A percentile compares a stretch with the other conserved stretches of the same genome.
These are phyloP conservation scores for Lycium barbarum DNA, from an alignment of 257 asterid genomes.

Conservation along the genomic window DNA sequence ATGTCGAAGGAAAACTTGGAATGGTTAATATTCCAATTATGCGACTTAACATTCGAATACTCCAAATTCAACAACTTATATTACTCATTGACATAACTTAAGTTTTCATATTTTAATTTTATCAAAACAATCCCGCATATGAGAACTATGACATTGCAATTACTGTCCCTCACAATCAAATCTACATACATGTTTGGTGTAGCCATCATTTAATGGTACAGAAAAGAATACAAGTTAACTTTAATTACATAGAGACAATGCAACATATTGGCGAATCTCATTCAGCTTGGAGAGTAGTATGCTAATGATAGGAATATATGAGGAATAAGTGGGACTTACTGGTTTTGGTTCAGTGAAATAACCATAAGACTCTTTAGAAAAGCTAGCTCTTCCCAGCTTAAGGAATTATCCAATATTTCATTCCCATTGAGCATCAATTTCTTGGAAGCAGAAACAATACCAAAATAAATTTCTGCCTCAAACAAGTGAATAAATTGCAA, in stretches of 20 bases:
- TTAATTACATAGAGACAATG: background rate
- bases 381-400: slow-evolving; percentile 80
- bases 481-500: slow-evolving; percentile 27
- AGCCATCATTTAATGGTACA: background rate
- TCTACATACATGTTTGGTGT: background rate
- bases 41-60: slow-evolving; percentile 4
- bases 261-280: background rate
- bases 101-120: background rate
- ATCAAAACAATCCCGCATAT: too few relatives aligned
- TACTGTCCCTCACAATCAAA: background rate
- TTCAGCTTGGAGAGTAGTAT: background rate
- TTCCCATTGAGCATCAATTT: slow-evolving; percentile 70
- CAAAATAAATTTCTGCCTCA: slow-evolving; percentile 17
- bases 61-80: slow-evolving; percentile 1
- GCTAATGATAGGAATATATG: background rate
- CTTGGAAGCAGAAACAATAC: slow-evolving; percentile 46
- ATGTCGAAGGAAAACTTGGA: background rate
- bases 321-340: slow-evolving; percentile 49
- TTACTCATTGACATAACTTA: background rate
- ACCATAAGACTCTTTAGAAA: slow-evolving; percentile 63
- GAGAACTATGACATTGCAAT: slow-evolving; percentile 12
- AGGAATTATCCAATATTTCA: slow-evolving; percentile 54
- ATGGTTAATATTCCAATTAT: background rate
- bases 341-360: slow-evolving; percentile 70
- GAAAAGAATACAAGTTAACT: background rate